A percentile compares a stretch with the other conserved stretches of the same genome.
Conservation (phyloP, 164 flowering plant genomes). For the Stephania yunnanensis region DNA sequence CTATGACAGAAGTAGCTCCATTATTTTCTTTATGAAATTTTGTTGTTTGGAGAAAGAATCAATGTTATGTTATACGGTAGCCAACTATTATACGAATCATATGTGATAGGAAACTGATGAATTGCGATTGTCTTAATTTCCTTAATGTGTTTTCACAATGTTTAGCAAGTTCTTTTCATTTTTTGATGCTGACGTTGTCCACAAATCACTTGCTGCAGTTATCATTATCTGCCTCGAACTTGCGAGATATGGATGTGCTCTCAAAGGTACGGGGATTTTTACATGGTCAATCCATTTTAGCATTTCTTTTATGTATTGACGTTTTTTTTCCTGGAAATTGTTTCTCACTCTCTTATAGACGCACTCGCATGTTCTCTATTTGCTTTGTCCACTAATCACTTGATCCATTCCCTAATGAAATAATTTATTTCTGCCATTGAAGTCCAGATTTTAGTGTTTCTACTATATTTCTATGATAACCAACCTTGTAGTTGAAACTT, state of each 20-base stretch:
- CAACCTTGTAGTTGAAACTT: background rate
- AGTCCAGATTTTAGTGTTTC: background rate
- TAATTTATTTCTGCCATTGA: background rate
- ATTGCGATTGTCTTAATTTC: conserved; percentile 4
- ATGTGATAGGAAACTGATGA: background rate
- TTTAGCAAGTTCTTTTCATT: background rate
- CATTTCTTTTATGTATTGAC: background rate
- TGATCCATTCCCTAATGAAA: background rate
- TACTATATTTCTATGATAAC: background rate
- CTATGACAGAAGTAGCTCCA: background rate
- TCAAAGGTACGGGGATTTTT: conserved; percentile 61
- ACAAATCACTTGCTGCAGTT: conserved; percentile 39
- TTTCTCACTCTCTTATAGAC: background rate
- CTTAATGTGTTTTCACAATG: background rate
- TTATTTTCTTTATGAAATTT: background rate
- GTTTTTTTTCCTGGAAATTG: background rate
- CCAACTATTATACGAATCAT: background rate
- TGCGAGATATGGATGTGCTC: conserved; percentile 65
- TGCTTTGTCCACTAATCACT: background rate
- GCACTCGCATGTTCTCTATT: background rate
- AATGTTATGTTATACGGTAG: background rate
- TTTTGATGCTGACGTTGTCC: conserved; percentile 11
- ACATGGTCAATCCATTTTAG: background rate
- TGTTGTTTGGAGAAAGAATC: background rate
- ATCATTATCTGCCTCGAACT: conserved; percentile 64